A percentile compares a stretch with the other conserved stretches of the same genome.
Conservation (phyloP, 495 filamentous ascomycete genomes). For the Cudoniella acicularis region DNA sequence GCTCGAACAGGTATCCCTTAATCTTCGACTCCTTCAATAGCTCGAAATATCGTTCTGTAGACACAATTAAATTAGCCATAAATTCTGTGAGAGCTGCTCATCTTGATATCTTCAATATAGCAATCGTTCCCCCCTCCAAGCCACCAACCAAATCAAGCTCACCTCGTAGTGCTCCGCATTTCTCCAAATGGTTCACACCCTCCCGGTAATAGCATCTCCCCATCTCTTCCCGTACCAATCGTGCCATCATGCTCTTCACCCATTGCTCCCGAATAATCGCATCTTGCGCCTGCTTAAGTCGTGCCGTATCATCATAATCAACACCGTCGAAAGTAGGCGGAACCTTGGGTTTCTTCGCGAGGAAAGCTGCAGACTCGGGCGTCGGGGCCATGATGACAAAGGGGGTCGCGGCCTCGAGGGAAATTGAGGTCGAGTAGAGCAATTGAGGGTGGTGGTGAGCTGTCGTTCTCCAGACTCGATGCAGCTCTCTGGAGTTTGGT, state of each 20-base stretch:
- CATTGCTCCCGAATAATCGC: constrained; percentile 94
- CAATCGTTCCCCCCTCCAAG: not conserved
- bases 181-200: constrained; percentile 96
- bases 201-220: constrained; percentile 93
- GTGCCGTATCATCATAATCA: constrained; percentile 88
- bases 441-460: constrained; percentile 1
- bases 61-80: not conserved
- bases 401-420: not conserved
- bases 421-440: not conserved
- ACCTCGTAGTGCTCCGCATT: constrained; percentile 92
- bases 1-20: constrained; percentile 84
- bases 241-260: constrained; percentile 96
- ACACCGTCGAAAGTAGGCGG: constrained; percentile 94
- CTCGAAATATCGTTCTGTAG: constrained; percentile 86
- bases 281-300: constrained; percentile 90
- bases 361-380: constrained; percentile 87
- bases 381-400: constrained; percentile 58
- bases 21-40: constrained; percentile 80
- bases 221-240: constrained; percentile 88
- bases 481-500: not conserved
- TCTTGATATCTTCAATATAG: not conserved
- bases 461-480: not conserved
- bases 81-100: not conserved
- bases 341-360: constrained; percentile 91
- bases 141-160: constrained; percentile 32